These are phyloP conservation scores for Dendryphion nanum DNA, from an alignment of 2,329 filamentous ascomycete species.

Conservation along the genomic window DNA sequence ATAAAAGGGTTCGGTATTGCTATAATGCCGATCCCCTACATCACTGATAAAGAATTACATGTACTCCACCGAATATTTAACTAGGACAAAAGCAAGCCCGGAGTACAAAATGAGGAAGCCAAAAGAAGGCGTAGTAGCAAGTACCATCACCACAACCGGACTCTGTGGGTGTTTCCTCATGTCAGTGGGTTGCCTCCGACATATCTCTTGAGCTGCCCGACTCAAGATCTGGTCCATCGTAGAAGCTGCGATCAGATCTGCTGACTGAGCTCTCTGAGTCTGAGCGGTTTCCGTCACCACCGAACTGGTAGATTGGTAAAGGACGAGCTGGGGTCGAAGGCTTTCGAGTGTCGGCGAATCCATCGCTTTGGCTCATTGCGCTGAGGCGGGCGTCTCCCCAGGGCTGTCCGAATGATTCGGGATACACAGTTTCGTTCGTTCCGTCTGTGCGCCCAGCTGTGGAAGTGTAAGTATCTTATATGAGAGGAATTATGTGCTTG, in stretches of 20 bases:
- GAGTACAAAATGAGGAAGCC: constrained; percentile 33
- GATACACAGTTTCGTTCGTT: constrained; percentile 17
- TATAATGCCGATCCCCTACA: not conserved
- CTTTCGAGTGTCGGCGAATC: too few relatives aligned
- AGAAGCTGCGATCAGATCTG: constrained; percentile 18
- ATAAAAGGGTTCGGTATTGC: not conserved
- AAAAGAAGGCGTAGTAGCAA: constrained; percentile 32
- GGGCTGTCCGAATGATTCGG: constrained; percentile 4
- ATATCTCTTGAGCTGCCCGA: constrained; percentile 9
- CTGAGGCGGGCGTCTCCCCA: not conserved
- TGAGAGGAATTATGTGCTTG: too few relatives aligned
- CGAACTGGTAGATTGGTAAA: constrained; percentile 16
- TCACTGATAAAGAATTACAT: not conserved
- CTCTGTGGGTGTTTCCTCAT: constrained; percentile 25
- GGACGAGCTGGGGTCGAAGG: constrained; percentile 12
- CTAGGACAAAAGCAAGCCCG: constrained; percentile 35
- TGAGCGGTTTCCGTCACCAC: constrained; percentile 24
- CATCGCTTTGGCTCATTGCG: too few relatives aligned
- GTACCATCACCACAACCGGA: constrained; percentile 23
- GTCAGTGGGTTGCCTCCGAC: constrained; percentile 16
- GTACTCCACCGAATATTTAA: not conserved
- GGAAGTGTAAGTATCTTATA: not conserved
- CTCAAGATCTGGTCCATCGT: constrained; percentile 5
- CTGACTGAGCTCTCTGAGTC: constrained; percentile 17
- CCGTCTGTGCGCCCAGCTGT: constrained; percentile 26